Evolutionary conservation across 257 asterid genomes (phyloP).

Genomic region (Datura wrightii): DNA sequence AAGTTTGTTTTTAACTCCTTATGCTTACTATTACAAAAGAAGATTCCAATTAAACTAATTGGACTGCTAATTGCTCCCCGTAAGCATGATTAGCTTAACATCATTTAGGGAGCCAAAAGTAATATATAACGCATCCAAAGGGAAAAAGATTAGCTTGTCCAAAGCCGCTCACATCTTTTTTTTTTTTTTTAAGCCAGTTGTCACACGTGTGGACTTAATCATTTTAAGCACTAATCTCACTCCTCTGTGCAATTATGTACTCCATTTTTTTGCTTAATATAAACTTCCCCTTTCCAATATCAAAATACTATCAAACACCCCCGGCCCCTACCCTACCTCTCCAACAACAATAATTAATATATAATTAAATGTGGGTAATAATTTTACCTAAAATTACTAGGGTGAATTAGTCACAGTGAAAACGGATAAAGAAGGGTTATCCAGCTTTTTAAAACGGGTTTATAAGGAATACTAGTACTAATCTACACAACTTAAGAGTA

Average conservation of each 20-base stretch:
- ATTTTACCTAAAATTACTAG: not conserved
- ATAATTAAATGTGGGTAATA: not conserved
- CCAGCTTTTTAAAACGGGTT: not conserved
- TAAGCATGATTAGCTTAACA: slow-evolving; percentile 53
- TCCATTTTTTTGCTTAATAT: slow-evolving; percentile 51
- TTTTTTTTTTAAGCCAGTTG: slow-evolving; percentile 60
- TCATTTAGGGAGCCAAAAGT: slow-evolving; percentile 53
- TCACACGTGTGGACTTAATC: slow-evolving; percentile 77
- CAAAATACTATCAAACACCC: not conserved
- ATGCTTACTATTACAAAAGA: not conserved
- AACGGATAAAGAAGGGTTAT: not conserved
- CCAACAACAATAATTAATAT: not conserved
- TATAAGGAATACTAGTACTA: not conserved
- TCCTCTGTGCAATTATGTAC: slow-evolving; percentile 58
- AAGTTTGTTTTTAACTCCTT: not conserved
- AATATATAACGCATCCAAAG: not conserved
- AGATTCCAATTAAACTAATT: not conserved
- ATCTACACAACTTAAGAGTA: too few species aligned
- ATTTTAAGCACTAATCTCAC: slow-evolving; percentile 68
- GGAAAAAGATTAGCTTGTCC: not conserved
- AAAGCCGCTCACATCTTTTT: slow-evolving; percentile 37
- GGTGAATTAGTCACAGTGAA: not conserved
- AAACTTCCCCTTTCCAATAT: slow-evolving; percentile 29
- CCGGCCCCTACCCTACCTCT: not conserved
- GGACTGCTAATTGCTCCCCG: slow-evolving; percentile 25